Evolutionary conservation across 192 early-diverging fungal genomes (phyloP), one percentile per base, ranked within the genome.

Genomic region (Chytriomyces confervae): DNA sequence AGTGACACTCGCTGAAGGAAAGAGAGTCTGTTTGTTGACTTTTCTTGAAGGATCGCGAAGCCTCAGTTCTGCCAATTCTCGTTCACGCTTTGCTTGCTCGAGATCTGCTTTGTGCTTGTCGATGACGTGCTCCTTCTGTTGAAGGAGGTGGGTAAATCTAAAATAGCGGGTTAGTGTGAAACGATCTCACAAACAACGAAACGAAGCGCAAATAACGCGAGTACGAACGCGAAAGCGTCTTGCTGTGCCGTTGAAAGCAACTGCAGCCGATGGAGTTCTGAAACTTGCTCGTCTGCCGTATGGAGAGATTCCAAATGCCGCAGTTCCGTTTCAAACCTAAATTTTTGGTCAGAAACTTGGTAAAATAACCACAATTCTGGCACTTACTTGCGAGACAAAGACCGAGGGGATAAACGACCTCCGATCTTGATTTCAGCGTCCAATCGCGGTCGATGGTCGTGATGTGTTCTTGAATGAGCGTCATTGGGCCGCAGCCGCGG

Each of bases 311-410:
- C 69, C 20, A 20, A 29, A 72, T 57, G 27, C 44, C 44, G 20
- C 27, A 72, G 18, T 43, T 72, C 69, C 50, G 20, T n/a, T 24
- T 72, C 69, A 9, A 72, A 16, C 51, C 69, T 72, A 43, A 72
- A 57, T 5, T 49, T 23, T 13, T 11, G 57, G 20, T 16, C 20
- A 65, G 11, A 43, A 29, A 43, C 16, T 65, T 65, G 36, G 36
- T 4, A 36, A 36, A 36, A 36, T n/a, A 24, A 36, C 62, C 18
- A 50, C 50, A 50, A 23, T 36, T 16, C 57, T 36, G 20, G 57
- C 43, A 53, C 69, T 57, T 72, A 72, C 69, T 72, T 72, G 20
- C 69, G 47, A 10, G 50, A 50, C n/a, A 61, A 51, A 9, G 69
- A 72, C 10, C 50, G 29, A 16, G 69, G 69, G 20, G 66, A 68